Percentiles rank a stretch among this genome's conserved stretches.
Conservation (phyloP, 176 grass and related monocot species). For the Typha latifolia region DNA sequence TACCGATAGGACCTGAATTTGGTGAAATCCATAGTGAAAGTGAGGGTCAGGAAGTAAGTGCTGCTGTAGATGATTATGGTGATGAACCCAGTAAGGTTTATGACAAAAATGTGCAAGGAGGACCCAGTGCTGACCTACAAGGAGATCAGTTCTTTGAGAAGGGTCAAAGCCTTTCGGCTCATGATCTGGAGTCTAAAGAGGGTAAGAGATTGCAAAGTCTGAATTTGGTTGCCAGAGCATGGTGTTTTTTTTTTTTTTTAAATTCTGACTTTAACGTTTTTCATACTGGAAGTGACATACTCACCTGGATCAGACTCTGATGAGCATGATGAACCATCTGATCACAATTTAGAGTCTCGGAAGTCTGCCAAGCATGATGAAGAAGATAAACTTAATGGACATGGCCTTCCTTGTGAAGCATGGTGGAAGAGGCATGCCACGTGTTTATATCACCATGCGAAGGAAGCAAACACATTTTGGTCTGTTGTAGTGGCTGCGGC, state of each 20-base stretch:
- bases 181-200: too few relatives aligned
- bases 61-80: conserved; percentile 22
- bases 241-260: background rate
- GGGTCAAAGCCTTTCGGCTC: background rate
- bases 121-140: conserved; percentile 19
- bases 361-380: background rate
- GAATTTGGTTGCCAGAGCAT: background rate
- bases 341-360: background rate
- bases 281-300: background rate
- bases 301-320: background rate
- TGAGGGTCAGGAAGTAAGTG: conserved; percentile 14
- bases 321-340: background rate
- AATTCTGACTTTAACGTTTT: too few relatives aligned
- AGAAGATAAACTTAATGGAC: conserved; percentile 16
- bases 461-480: conserved; percentile 72
- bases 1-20: conserved; percentile 47
- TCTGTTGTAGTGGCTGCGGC: conserved; percentile 67
- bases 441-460: conserved; percentile 69
- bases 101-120: background rate
- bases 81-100: conserved; percentile 9
- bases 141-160: conserved; percentile 14
- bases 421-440: conserved; percentile 39
- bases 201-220: background rate
- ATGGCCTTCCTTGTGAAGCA: conserved; percentile 28
- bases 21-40: conserved; percentile 15